Base-by-base conservation (phyloP, 2,329 filamentous ascomycete genomes). In the Exophiala dermatitidis region DNA sequence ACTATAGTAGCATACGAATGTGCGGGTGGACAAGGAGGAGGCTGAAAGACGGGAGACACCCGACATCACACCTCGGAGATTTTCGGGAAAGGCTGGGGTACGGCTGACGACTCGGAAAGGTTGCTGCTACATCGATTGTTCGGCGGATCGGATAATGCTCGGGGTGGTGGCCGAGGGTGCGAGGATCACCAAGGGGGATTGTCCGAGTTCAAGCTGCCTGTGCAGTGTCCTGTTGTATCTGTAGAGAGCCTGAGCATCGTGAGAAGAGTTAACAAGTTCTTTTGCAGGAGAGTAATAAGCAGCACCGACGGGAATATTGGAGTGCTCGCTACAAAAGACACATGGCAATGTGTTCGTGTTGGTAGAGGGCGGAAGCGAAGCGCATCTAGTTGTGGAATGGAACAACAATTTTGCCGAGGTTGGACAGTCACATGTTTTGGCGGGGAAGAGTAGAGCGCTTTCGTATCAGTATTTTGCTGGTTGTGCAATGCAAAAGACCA, bases 81-180 rank as follows among this genome's bases (percentile, higher is more conserved):
- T 5, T 8, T 46, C 48, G 48, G 48, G 31, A 40, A 36, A 41
- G 48, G 30, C 26, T 12, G 33, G 42, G 29, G 2, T 30, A 12
- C 5, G 10, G 38, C 38, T 12, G 38, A 41, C 28, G 10, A 19
- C 19, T 19, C 19, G 19, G 19, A 31, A 29, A 31, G 38, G 8
- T 30, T 28, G 33, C 19, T 34, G 44, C 19, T 3, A 4, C 10
- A 26, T 5, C 4, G 19, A 6, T 26, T 26, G 19, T 46, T 46
- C 44, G 44, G 44, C n/a, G 12, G 42, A 36, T 51, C 48, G 48
- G 48, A 40, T 45, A 29, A 19, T 31, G 29, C n/a, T 46, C 48
- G 48, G 48, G 40, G n/a, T 26, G 34, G 30, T 38, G 46, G 31
- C 29, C 12, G 28, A 19, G n/a, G 10, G 10, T 12, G 41, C 19